Evolutionary conservation across 345 rosid genomes (phyloP).

Genomic region (Rubroshorea leprosula): DNA sequence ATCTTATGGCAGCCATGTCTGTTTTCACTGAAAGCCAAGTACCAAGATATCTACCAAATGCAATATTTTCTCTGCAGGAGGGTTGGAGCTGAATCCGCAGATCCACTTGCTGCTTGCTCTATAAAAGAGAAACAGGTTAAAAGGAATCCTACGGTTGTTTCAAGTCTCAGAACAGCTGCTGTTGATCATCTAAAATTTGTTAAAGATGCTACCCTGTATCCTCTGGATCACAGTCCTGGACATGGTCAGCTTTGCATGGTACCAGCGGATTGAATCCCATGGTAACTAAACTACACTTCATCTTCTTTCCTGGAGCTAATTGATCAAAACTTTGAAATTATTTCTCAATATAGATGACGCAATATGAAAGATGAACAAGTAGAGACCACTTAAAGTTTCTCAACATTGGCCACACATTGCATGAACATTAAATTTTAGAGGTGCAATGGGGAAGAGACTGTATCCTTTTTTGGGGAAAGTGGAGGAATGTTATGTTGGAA

Average conservation of each 20-base stretch:
- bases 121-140: slow-evolving; percentile 39
- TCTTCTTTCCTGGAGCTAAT: background rate
- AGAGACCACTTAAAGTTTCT: slow-evolving; percentile 9
- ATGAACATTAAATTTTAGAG: background rate
- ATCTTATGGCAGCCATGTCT: no score
- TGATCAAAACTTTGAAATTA: background rate
- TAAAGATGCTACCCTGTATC: slow-evolving; percentile 52
- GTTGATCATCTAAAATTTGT: slow-evolving; percentile 50
- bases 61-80: slow-evolving; percentile 34
- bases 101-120: slow-evolving; percentile 50
- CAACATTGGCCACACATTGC: slow-evolving; percentile 8
- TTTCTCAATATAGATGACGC: background rate
- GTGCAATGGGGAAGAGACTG: no score
- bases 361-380: slow-evolving; percentile 1
- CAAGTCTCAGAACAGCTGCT: slow-evolving; percentile 43
- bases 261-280: slow-evolving; percentile 26
- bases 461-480: no score
- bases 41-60: background rate
- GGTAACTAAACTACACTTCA: background rate
- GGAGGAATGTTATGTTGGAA: no score
- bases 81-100: slow-evolving; percentile 66
- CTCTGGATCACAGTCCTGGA: slow-evolving; percentile 62
- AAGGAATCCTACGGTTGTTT: slow-evolving; percentile 25
- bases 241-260: slow-evolving; percentile 62
- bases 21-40: background rate